These are phyloP conservation scores for Cystoderma amianthinum DNA, from an alignment of 768 basidiomycete genomes.

Conservation along the genomic window DNA sequence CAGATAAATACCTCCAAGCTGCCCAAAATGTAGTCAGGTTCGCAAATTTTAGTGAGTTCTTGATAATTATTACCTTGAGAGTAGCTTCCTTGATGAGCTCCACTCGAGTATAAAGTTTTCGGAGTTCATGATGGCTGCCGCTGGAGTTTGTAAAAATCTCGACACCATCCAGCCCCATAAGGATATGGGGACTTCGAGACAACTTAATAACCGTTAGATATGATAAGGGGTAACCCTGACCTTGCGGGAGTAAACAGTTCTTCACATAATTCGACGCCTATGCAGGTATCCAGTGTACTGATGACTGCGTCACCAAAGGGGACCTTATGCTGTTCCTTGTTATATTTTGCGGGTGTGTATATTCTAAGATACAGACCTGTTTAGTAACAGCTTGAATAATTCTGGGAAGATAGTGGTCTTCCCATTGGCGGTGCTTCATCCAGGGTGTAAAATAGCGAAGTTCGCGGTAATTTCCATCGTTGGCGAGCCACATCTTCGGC, in stretches of 20 bases:
- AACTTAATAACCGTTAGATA: not conserved
- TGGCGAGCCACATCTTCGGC: constrained; percentile 99
- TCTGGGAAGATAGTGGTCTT: constrained; percentile 87
- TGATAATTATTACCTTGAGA: constrained; percentile 54
- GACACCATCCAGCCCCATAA: constrained; percentile 97
- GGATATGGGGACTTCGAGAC: constrained; percentile 91
- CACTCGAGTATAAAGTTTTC: constrained; percentile 88
- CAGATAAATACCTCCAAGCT: constrained; percentile 95
- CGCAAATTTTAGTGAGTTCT: not conserved
- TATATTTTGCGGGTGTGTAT: not conserved
- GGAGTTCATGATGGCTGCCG: constrained; percentile 95
- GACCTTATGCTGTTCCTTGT: constrained; percentile 59
- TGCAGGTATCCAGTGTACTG: constrained; percentile 90
- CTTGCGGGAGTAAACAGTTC: constrained; percentile 96
- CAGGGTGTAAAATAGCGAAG: constrained; percentile 92
- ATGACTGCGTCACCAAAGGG: constrained; percentile 95
- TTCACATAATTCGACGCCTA: constrained; percentile 96
- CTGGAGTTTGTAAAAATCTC: constrained; percentile 99
- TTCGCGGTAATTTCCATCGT: constrained; percentile 95
- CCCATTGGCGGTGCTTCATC: constrained; percentile 82
- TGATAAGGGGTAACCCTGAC: constrained; percentile 27
- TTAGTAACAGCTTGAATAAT: constrained; percentile 85
- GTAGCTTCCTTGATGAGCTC: constrained; percentile 98
- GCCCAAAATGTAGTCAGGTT: constrained; percentile 2
- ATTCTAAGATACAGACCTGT: constrained; percentile 45